Conservation (phyloP, 768 basidiomycete genomes). For the Boletellus ananas region DNA sequence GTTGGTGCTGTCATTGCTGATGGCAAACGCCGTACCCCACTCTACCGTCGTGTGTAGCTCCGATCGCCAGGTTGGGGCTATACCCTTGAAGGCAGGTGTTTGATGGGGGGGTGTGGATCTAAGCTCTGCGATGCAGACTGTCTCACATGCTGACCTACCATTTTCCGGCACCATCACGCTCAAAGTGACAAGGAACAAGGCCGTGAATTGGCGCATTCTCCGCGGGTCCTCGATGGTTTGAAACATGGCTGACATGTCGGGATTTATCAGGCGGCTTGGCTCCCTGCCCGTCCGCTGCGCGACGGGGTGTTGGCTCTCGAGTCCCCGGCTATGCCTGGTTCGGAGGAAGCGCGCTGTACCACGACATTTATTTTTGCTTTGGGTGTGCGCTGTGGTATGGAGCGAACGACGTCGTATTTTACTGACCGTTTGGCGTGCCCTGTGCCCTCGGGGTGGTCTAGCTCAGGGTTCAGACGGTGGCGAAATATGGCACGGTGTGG, state of each 20-base stretch:
- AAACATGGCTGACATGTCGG: constrained; percentile 14
- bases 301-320: not conserved
- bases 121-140: constrained; percentile 12
- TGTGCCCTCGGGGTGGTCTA: constrained; percentile 10
- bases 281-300: not conserved
- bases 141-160: not conserved
- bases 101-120: constrained; percentile 19
- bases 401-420: not conserved
- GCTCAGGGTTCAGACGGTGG: constrained; percentile 12
- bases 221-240: constrained; percentile 27
- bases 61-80: constrained; percentile 11
- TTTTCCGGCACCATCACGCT: not conserved
- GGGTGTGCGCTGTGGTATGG: not conserved
- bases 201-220: constrained; percentile 13
- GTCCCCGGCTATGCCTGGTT: constrained; percentile 1
- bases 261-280: constrained; percentile 4
- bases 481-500: constrained; percentile 9
- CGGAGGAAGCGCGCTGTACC: not conserved
- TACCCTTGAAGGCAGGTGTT: constrained; percentile 15
- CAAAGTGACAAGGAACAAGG: constrained; percentile 8
- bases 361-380: not conserved
- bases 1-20: constrained; percentile 12
- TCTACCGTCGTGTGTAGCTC: constrained; percentile 5
- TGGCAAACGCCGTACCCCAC: constrained; percentile 24
- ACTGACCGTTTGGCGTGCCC: not conserved